phyloP scores from a whole-genome alignment of 1,284 basidiomycete genomes.

The Irpex lacteus region DNA sequence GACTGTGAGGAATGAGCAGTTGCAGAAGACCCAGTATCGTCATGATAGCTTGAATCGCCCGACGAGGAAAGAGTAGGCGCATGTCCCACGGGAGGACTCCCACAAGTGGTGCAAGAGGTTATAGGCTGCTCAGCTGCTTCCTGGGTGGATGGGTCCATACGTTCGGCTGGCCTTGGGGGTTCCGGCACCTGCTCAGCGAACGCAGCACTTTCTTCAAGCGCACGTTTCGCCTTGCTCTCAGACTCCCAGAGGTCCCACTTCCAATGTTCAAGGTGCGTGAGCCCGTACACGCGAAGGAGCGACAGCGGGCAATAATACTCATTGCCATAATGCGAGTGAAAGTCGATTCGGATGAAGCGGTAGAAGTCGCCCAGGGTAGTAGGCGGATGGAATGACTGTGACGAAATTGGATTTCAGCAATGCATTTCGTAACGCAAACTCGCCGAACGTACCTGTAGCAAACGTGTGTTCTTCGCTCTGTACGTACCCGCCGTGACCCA shows the following conservation, averaged over 20 bases:
- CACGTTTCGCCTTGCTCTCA: constrained; percentile 50
- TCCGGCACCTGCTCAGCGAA: constrained; percentile 24
- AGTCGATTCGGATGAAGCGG: constrained; percentile 93
- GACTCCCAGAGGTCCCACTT: constrained; percentile 84
- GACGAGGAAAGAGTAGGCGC: not conserved
- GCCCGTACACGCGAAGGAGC: constrained; percentile 90
- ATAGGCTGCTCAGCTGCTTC: not conserved
- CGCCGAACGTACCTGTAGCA: constrained; percentile 74
- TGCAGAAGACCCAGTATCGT: not conserved
- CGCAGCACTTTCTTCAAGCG: constrained; percentile 17
- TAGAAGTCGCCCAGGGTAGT: constrained; percentile 77
- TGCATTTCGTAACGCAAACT: not conserved
- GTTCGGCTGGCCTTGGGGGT: constrained; percentile 17
- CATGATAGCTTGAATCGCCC: not conserved
- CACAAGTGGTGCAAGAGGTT: not conserved
- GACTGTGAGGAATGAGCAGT: not conserved
- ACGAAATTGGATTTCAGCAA: not conserved
- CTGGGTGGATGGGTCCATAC: not conserved
- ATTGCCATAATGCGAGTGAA: constrained; percentile 89
- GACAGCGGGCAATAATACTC: constrained; percentile 98
- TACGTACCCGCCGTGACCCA: constrained; percentile 79
- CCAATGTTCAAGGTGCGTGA: constrained; percentile 96
- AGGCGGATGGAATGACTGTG: constrained; percentile 75
- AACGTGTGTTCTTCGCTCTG: constrained; percentile 84
- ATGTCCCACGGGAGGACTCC: not conserved